phyloP scores from a whole-genome alignment of 2,329 filamentous ascomycete species.

The Bipolaris cookei region DNA sequence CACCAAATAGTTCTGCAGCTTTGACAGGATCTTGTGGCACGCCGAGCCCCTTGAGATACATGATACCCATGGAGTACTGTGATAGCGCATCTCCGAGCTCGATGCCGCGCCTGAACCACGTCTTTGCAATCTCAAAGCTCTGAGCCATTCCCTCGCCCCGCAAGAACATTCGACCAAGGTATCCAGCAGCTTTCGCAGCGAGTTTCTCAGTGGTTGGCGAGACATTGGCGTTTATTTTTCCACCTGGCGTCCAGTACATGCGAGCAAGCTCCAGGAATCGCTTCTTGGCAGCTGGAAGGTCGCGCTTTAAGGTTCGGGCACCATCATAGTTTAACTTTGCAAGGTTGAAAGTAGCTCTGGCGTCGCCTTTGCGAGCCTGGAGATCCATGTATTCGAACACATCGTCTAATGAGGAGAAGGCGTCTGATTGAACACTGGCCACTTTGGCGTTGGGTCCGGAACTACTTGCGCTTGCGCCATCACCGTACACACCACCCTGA shows the following conservation, averaged over 20 bases:
- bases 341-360: constrained; percentile 84
- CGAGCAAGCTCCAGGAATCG: constrained; percentile 83
- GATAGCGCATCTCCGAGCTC: constrained; percentile 79
- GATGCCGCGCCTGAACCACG: constrained; percentile 84
- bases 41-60: constrained; percentile 81
- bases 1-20: constrained; percentile 77
- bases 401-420: constrained; percentile 87
- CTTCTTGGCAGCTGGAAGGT: constrained; percentile 74
- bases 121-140: constrained; percentile 75
- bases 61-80: constrained; percentile 81
- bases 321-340: constrained; percentile 90
- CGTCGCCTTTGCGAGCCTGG: constrained; percentile 87
- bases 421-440: constrained; percentile 74
- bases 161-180: constrained; percentile 86
- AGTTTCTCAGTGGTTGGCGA: constrained; percentile 75
- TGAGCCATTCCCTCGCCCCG: constrained; percentile 84
- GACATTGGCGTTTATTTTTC: constrained; percentile 73
- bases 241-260: constrained; percentile 81
- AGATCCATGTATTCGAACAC: constrained; percentile 93
- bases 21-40: constrained; percentile 71
- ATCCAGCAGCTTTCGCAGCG: constrained; percentile 83
- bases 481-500: constrained; percentile 88
- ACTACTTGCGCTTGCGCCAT: constrained; percentile 89
- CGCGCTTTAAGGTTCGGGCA: constrained; percentile 73
- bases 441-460: constrained; percentile 82